A percentile compares a stretch with the other conserved stretches of the same genome.
These are phyloP conservation scores for Pleurotus pulmonarius DNA, from an alignment of 768 basidiomycete species.

Conservation along the genomic window DNA sequence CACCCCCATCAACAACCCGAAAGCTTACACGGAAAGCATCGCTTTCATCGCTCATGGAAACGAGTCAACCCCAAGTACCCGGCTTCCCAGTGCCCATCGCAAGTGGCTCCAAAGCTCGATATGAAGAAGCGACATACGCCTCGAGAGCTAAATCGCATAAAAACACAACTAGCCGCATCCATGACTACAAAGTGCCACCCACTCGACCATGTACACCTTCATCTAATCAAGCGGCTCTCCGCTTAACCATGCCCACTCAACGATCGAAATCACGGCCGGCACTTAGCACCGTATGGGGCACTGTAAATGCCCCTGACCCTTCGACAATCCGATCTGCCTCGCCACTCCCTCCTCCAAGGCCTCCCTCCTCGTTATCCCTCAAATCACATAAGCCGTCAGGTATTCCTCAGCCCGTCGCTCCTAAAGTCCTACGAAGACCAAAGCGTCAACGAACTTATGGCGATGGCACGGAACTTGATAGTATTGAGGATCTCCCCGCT, in stretches of 20 bases:
- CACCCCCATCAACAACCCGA: slow-evolving; percentile 60
- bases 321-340: slow-evolving; percentile 48
- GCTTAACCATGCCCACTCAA: slow-evolving; percentile 86
- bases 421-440: slow-evolving; percentile 70
- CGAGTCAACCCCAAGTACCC: slow-evolving; percentile 50
- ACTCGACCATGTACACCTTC: slow-evolving; percentile 79
- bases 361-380: slow-evolving; percentile 52
- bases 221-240: slow-evolving; percentile 69
- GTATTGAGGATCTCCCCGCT: slow-evolving; percentile 82
- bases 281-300: slow-evolving; percentile 71
- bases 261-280: slow-evolving; percentile 72
- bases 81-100: slow-evolving; percentile 44
- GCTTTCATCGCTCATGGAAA: slow-evolving; percentile 69
- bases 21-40: slow-evolving; percentile 76
- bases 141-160: slow-evolving; percentile 74
- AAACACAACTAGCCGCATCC: slow-evolving; percentile 55
- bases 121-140: slow-evolving; percentile 77
- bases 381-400: slow-evolving; percentile 32
- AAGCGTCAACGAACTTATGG: slow-evolving; percentile 77
- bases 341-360: slow-evolving; percentile 50
- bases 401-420: slow-evolving; percentile 40
- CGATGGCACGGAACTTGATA: slow-evolving; percentile 88
- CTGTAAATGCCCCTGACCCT: slow-evolving; percentile 29
- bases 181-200: slow-evolving; percentile 71
- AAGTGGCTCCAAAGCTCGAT: slow-evolving; percentile 47